phyloP scores from a whole-genome alignment of 202 grass and related monocot species.

The Bolboschoenoplectus hybrid region DNA sequence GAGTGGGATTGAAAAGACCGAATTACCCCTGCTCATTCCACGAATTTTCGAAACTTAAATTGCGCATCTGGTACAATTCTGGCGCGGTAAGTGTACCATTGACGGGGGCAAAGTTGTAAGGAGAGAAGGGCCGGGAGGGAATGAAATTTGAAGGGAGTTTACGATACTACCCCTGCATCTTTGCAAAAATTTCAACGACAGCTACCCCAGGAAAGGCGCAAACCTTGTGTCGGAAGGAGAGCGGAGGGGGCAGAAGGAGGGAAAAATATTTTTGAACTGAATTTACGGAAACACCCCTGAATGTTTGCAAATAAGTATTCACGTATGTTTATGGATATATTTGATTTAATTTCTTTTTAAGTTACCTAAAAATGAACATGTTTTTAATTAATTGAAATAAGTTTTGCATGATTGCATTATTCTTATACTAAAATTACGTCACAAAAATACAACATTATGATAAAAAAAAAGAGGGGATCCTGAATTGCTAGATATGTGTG shows the following conservation, averaged over 20 bases:
- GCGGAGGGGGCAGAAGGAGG: constrained; percentile 1
- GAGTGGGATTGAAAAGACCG: neutral
- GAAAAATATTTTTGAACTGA: neutral
- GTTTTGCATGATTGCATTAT: too few relatives aligned
- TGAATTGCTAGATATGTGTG: too few relatives aligned
- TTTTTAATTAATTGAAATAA: too few relatives aligned
- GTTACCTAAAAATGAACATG: too few relatives aligned
- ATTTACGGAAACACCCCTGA: constrained; percentile 5
- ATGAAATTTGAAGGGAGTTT: neutral
- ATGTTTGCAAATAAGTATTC: neutral
- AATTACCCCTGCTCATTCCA: neutral
- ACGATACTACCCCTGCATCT: neutral
- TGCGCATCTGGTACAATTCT: neutral
- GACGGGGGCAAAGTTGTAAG: neutral
- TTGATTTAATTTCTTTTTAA: too few relatives aligned
- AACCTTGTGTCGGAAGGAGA: neutral
- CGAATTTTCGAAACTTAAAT: neutral
- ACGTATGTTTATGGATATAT: too few relatives aligned
- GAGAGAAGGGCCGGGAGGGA: neutral
- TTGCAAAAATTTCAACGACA: neutral
- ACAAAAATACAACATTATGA: too few relatives aligned
- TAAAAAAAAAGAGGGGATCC: too few relatives aligned
- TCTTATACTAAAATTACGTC: too few relatives aligned
- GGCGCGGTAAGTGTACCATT: too few relatives aligned
- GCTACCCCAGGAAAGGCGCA: neutral